Percentiles rank a stretch among this genome's conserved stretches.
phyloP scores from a whole-genome alignment of 805 yeast species.

The Wickerhamiella occidentalis region DNA sequence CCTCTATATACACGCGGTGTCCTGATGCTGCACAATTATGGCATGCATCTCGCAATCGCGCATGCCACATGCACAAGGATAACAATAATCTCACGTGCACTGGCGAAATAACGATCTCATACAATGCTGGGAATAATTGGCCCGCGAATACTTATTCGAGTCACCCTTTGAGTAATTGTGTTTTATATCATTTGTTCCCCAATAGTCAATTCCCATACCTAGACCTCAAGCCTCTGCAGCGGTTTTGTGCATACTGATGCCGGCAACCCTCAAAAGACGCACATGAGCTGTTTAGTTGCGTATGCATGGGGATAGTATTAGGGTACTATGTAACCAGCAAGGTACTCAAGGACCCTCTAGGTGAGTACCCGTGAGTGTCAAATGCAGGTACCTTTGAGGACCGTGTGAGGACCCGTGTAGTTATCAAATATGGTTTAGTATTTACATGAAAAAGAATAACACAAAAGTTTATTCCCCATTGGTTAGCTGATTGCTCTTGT shows the following conservation, averaged over 20 bases:
- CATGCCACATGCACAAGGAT: background rate
- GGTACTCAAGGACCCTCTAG: background rate
- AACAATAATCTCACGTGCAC: background rate
- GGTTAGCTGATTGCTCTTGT: too few relatives aligned
- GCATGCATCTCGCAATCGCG: slow-evolving; percentile 1
- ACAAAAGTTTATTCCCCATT: too few relatives aligned
- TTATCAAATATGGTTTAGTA: too few relatives aligned
- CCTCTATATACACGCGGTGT: background rate
- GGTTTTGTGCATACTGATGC: background rate
- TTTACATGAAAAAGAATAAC: background rate
- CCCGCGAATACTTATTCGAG: too few relatives aligned
- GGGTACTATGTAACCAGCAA: background rate
- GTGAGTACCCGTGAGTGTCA: too few relatives aligned
- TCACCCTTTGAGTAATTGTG: too few relatives aligned
- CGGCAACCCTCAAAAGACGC: background rate
- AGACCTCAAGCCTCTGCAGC: background rate
- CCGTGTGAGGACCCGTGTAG: too few relatives aligned
- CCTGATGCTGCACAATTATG: background rate
- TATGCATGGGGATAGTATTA: background rate
- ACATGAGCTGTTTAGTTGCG: background rate
- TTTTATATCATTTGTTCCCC: too few relatives aligned
- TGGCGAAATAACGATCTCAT: background rate
- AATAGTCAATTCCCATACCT: background rate
- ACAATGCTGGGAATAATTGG: background rate
- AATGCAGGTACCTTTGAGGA: background rate